These are phyloP conservation scores for Furcasterigmium sp. DNA, from an alignment of 2,329 filamentous ascomycete genomes.

Conservation along the genomic window DNA sequence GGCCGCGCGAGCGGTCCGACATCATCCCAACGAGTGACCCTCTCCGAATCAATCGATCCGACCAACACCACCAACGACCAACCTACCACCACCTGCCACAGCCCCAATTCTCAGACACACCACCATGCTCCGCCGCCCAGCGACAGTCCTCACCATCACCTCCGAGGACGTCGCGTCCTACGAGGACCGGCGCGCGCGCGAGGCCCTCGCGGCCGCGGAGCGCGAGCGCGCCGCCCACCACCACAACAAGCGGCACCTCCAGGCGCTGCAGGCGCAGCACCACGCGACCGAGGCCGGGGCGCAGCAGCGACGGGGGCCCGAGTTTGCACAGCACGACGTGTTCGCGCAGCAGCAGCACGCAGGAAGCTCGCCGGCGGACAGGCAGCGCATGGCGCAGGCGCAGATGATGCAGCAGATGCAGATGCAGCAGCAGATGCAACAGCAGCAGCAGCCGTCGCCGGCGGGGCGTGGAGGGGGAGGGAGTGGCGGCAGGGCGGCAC, in stretches of 20 bases:
- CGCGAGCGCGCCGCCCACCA: slow-evolving; percentile 68
- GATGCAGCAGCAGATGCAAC: slow-evolving; percentile 10
- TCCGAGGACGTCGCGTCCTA: slow-evolving; percentile 66
- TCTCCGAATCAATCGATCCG: no score
- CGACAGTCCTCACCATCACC: slow-evolving; percentile 64
- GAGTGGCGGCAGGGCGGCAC: no score
- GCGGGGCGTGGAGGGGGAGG: no score
- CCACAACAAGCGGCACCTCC: slow-evolving; percentile 40
- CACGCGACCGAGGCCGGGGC: background rate
- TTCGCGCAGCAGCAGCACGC: slow-evolving; percentile 23
- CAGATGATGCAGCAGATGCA: background rate
- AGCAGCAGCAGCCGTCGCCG: slow-evolving; percentile 6
- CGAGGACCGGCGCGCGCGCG: slow-evolving; percentile 54
- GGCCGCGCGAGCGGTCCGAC: no score
- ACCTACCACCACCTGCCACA: no score
- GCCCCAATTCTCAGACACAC: background rate
- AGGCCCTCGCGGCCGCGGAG: slow-evolving; percentile 49
- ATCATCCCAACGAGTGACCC: no score
- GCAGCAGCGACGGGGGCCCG: background rate
- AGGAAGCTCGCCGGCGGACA: background rate
- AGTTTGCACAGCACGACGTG: slow-evolving; percentile 1
- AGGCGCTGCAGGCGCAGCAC: slow-evolving; percentile 6
- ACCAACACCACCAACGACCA: no score
- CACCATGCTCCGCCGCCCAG: slow-evolving; percentile 60
- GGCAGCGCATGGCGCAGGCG: slow-evolving; percentile 4